Conservation (phyloP, 1,284 basidiomycete species). For the Trametes versicolor region DNA sequence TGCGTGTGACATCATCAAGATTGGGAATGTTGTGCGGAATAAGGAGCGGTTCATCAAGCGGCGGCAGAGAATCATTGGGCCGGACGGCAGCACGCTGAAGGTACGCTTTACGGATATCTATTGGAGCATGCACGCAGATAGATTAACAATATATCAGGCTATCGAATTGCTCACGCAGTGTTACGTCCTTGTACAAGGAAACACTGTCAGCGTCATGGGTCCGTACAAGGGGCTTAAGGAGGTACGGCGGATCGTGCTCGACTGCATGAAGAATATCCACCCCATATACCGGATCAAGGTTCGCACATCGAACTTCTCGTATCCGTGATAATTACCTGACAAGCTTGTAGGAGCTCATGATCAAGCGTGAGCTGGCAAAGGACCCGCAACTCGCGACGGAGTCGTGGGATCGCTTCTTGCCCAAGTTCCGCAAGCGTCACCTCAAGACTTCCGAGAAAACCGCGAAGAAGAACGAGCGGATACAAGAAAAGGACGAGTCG, state of each 20-base stretch:
- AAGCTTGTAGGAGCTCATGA: slow-evolving; percentile 90
- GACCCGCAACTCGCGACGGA: slow-evolving; percentile 96
- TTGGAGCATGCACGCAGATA: background rate
- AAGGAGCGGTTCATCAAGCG: slow-evolving; percentile 98
- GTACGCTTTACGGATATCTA: slow-evolving; percentile 50
- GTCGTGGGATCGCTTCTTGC: slow-evolving; percentile 98
- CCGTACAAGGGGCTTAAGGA: slow-evolving; percentile 96
- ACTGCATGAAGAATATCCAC: slow-evolving; percentile 99
- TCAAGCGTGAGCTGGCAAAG: slow-evolving; percentile 96
- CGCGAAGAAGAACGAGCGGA: slow-evolving; percentile 80
- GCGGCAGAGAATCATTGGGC: slow-evolving; percentile 96
- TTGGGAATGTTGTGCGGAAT: slow-evolving; percentile 93
- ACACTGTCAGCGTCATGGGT: slow-evolving; percentile 98
- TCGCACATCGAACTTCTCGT: slow-evolving; percentile 25
- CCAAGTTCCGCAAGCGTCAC: slow-evolving; percentile 94
- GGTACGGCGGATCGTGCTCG: slow-evolving; percentile 93
- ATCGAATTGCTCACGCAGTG: slow-evolving; percentile 97
- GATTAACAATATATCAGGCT: slow-evolving; percentile 66
- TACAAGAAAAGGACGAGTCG: slow-evolving; percentile 65
- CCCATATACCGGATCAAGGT: slow-evolving; percentile 99
- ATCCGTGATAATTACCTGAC: background rate
- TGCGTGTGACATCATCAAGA: slow-evolving; percentile 98
- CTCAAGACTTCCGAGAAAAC: slow-evolving; percentile 94
- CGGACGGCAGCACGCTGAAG: slow-evolving; percentile 96
- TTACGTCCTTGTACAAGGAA: slow-evolving; percentile 98